Conservation (phyloP, 2,329 filamentous ascomycete genomes). For the Colletotrichum spinosum region DNA sequence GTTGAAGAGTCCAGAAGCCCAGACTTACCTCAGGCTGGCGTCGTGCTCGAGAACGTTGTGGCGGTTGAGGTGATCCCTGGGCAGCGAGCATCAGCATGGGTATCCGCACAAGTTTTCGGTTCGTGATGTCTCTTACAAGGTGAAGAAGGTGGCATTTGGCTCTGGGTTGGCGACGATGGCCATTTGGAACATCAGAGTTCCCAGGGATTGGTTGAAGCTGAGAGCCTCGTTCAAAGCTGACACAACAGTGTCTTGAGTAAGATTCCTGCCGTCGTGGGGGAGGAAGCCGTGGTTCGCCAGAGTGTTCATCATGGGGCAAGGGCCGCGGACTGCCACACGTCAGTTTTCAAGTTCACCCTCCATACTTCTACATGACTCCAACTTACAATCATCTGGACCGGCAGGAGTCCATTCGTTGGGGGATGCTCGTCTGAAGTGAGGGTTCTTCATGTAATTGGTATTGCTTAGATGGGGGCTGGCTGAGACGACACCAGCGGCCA, state of each 20-base stretch:
- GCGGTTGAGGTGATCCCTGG: conserved; percentile 53
- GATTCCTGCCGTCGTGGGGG: conserved; percentile 56
- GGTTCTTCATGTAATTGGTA: conserved; percentile 15
- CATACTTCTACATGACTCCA: rapidly evolving
- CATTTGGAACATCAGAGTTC: conserved; percentile 53
- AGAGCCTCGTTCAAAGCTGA: conserved; percentile 52
- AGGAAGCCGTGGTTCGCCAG: conserved; percentile 64
- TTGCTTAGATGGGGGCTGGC: conserved; percentile 10
- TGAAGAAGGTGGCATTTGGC: conserved; percentile 57
- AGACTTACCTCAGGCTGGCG: conserved; percentile 54
- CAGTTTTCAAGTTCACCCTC: not conserved
- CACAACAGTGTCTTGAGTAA: conserved; percentile 52
- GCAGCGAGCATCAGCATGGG: not conserved
- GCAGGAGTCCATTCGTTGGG: conserved; percentile 16
- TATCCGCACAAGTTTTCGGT: not conserved
- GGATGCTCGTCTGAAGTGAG: conserved; percentile 1
- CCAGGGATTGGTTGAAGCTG: conserved; percentile 56
- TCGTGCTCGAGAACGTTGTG: conserved; percentile 64
- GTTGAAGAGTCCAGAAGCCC: not conserved
- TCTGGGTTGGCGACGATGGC: conserved; percentile 56
- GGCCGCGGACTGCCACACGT: conserved; percentile 48
- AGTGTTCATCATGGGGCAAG: conserved; percentile 64
- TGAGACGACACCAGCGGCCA: conserved; percentile 1
- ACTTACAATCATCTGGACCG: conserved; percentile 24
- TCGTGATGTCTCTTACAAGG: conserved; percentile 41